These are phyloP conservation scores for Suhomyces kunorum DNA, from an alignment of 1,139 yeast genomes.

Conservation along the genomic window DNA sequence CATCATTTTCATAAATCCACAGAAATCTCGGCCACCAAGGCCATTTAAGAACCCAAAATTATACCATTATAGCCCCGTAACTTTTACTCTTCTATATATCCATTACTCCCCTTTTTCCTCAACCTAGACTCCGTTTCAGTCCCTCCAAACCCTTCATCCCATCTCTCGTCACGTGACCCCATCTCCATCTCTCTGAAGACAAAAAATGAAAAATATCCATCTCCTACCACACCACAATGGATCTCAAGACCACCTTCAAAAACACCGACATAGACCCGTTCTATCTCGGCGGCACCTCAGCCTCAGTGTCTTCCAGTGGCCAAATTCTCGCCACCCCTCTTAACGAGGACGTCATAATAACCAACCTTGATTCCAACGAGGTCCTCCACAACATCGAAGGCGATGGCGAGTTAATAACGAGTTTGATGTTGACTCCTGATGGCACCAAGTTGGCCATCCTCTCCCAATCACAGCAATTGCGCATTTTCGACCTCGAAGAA, in stretches of 20 bases:
- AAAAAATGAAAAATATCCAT: conserved; percentile 6
- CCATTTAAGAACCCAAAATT: too few relatives aligned
- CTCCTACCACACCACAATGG: conserved; percentile 22
- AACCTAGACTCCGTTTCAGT: too few relatives aligned
- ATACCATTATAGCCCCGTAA: too few relatives aligned
- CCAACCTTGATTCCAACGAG: conserved; percentile 60
- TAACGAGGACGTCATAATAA: conserved; percentile 69
- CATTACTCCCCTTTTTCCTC: too few relatives aligned
- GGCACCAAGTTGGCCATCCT: conserved; percentile 68
- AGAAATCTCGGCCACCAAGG: too few relatives aligned
- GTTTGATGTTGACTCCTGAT: conserved; percentile 74
- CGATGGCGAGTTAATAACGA: conserved; percentile 82
- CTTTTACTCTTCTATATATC: too few relatives aligned
- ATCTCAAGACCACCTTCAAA: conserved; percentile 36
- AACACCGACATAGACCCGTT: conserved; percentile 58
- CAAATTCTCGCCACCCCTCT: conserved; percentile 76
- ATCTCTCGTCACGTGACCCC: conserved; percentile 2
- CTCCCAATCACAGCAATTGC: conserved; percentile 82
- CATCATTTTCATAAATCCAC: too few relatives aligned
- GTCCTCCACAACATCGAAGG: conserved; percentile 70
- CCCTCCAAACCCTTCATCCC: background rate
- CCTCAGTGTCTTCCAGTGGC: conserved; percentile 68
- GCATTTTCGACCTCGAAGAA: conserved; percentile 54
- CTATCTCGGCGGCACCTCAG: conserved; percentile 82
- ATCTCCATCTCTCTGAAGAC: conserved; percentile 8